Evolutionary conservation across 2,329 filamentous ascomycete genomes (phyloP), one percentile per base, ranked within the genome.

Genomic region (Colletotrichum sansevieriae): DNA sequence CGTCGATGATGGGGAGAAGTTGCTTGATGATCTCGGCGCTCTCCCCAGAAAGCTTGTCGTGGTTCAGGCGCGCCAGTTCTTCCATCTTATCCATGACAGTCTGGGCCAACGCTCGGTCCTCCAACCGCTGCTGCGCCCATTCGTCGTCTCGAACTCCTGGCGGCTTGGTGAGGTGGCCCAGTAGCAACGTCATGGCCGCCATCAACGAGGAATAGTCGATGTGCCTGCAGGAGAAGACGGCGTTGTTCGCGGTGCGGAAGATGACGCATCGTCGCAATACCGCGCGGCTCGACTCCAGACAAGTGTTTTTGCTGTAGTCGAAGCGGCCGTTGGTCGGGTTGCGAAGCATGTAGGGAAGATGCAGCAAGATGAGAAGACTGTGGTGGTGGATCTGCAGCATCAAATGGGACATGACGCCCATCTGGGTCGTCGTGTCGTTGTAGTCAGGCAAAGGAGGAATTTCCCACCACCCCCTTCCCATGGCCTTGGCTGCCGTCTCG

Each of bases 311-410:
- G 71, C 82, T 85, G 72, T 85, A 83, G 20, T 84, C 81, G 63
- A 83, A 82, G 15, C 79, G 78, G 7, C 76, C 75, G 18, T 80
- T 78, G 20, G 75, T 72, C 1, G 77, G 73, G 41, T 80, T 75
- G 25, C 79, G 80, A 11, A 88, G 79, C 75, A 88, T 83, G 68
- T 85, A 88, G 0, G 87, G 87, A 1, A 89, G 78, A 68, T 89
- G 86, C 0, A 88, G 79, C 9, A 85, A 79, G 39, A 85, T 81
- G 8, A 87, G 76, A 3, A 88, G 78, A 39, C 83, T 81, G 71
- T 84, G 83, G 69, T 88, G 84, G 2, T 82, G 79, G 52, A 88
- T 79, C 65, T 88, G 86, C 7, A 83, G 74, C 72, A 85, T 81
- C 7, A 83, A 71, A 5, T 78, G 77, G 5, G 75, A 67, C 39